Conservation (phyloP, 208 protist genomes). For the Crithidia fasciculata region DNA sequence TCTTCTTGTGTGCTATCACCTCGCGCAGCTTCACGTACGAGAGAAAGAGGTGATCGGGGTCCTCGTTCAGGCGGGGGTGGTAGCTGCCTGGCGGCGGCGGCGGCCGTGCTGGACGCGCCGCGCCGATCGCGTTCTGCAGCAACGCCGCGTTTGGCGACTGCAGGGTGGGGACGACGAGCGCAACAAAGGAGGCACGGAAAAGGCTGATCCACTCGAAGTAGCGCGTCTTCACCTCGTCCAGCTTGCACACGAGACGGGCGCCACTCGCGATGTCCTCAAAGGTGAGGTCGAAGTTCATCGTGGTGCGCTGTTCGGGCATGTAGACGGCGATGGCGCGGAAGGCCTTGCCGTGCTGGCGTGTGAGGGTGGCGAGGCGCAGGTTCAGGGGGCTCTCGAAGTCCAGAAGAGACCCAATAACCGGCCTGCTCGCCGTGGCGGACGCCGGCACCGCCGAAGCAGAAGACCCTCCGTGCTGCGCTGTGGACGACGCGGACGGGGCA, state of each 20-base stretch:
- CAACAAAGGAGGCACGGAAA: conserved; percentile 77
- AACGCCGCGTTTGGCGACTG: conserved; percentile 68
- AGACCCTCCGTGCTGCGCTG: neutral
- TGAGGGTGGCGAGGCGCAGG: conserved; percentile 86
- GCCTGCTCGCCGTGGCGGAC: conserved; percentile 4
- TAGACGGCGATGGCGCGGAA: conserved; percentile 82
- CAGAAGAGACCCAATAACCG: conserved; percentile 53
- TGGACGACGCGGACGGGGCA: neutral
- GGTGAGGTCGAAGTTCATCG: conserved; percentile 75
- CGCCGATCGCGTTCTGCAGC: conserved; percentile 75
- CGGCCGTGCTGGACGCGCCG: conserved; percentile 36
- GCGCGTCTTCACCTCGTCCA: conserved; percentile 65
- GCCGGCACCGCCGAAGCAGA: neutral
- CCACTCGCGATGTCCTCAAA: conserved; percentile 88
- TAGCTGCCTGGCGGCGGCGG: conserved; percentile 36
- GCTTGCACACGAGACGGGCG: conserved; percentile 61
- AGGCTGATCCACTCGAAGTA: conserved; percentile 83
- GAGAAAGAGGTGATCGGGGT: conserved; percentile 86
- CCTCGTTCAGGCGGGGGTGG: conserved; percentile 54
- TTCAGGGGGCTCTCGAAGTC: conserved; percentile 87
- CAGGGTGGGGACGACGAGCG: conserved; percentile 86
- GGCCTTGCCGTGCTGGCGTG: conserved; percentile 78
- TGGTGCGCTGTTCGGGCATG: conserved; percentile 54
- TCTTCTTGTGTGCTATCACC: conserved; percentile 68
- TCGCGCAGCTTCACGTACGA: conserved; percentile 86